Conservation (phyloP, 768 basidiomycete species). For the Suillus tomentosus region DNA sequence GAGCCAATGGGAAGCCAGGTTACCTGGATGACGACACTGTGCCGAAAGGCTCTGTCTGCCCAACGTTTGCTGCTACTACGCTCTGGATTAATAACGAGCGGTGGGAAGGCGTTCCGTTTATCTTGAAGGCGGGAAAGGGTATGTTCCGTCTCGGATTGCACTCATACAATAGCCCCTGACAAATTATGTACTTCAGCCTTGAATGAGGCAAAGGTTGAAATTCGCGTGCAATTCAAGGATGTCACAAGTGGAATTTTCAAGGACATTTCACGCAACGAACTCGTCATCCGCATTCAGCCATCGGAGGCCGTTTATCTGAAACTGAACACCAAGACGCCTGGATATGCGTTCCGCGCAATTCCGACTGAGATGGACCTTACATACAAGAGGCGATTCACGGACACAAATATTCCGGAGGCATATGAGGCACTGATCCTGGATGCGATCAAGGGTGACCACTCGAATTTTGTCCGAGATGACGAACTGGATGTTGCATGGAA, state of each 20-base stretch:
- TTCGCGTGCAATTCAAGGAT: slow-evolving; percentile 97
- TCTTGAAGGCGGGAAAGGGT: slow-evolving; percentile 98
- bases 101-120: slow-evolving; percentile 99
- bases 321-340: slow-evolving; percentile 93
- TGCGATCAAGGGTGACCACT: slow-evolving; percentile 96
- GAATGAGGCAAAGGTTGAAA: slow-evolving; percentile 98
- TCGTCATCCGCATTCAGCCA: slow-evolving; percentile 97
- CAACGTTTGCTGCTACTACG: slow-evolving; percentile 90
- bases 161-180: slow-evolving; percentile 17
- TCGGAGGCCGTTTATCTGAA: slow-evolving; percentile 97
- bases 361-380: slow-evolving; percentile 98
- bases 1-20: slow-evolving; percentile 92
- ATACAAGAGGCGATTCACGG: slow-evolving; percentile 93
- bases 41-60: slow-evolving; percentile 88
- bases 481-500: slow-evolving; percentile 98
- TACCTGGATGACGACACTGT: slow-evolving; percentile 97
- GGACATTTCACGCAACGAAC: slow-evolving; percentile 93
- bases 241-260: slow-evolving; percentile 96
- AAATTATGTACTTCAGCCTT: slow-evolving; percentile 55
- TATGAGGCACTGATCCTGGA: slow-evolving; percentile 96
- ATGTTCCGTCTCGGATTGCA: slow-evolving; percentile 25
- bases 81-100: slow-evolving; percentile 93
- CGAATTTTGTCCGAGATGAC: slow-evolving; percentile 98
- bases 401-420: slow-evolving; percentile 92
- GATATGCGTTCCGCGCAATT: slow-evolving; percentile 85